Conservation (phyloP, 2,329 filamentous ascomycete genomes). For the Cytospora schulzeri region DNA sequence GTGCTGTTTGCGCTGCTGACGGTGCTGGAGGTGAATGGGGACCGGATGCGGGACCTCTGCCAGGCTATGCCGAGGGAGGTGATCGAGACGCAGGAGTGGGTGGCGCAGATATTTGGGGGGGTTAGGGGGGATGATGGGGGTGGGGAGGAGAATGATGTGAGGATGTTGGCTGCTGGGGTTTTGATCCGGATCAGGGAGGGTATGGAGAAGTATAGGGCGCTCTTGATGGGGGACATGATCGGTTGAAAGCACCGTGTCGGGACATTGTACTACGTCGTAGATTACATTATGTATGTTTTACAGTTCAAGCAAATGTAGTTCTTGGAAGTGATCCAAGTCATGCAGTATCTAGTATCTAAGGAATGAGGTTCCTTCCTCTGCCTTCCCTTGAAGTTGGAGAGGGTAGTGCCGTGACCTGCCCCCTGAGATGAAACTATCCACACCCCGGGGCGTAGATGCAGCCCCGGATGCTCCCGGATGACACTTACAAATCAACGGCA, state of each 20-base stretch:
- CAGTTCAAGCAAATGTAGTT: no score
- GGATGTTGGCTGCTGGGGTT: conserved; percentile 76
- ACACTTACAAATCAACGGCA: conserved; percentile 28
- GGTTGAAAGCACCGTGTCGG: conserved; percentile 26
- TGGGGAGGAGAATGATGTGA: conserved; percentile 75
- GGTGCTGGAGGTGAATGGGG: conserved; percentile 78
- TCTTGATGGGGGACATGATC: conserved; percentile 72
- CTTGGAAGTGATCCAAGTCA: no score
- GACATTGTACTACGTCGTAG: background rate
- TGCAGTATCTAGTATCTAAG: no score
- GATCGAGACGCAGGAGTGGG: conserved; percentile 88
- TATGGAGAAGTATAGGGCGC: conserved; percentile 76
- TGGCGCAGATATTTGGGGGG: conserved; percentile 71
- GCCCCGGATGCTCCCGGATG: conserved; percentile 9
- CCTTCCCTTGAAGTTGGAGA: no score
- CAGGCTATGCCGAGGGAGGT: conserved; percentile 74
- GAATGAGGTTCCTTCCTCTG: no score
- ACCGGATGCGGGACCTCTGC: conserved; percentile 71
- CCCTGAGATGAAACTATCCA: background rate
- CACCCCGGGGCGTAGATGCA: background rate
- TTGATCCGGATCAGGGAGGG: conserved; percentile 79
- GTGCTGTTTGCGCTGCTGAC: conserved; percentile 79
- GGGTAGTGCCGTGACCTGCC: background rate
- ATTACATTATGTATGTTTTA: background rate
- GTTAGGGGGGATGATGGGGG: conserved; percentile 52